Conservation (phyloP, 2,329 filamentous ascomycete species). For the Blumeriella jaapii region DNA sequence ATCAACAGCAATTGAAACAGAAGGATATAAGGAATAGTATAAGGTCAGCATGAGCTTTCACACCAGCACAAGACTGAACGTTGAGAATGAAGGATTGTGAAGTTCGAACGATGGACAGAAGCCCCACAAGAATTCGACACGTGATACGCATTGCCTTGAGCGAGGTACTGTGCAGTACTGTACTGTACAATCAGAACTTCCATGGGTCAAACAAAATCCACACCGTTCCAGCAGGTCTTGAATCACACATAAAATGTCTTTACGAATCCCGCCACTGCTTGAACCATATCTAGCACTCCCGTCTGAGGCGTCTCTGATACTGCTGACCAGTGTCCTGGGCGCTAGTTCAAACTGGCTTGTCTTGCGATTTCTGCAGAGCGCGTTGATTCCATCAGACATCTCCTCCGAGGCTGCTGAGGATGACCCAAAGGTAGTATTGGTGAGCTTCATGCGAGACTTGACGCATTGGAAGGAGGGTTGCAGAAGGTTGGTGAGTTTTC, state of each 20-base stretch:
- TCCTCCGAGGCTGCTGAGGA: constrained; percentile 20
- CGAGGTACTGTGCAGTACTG: not conserved
- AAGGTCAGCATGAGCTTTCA: too few species aligned
- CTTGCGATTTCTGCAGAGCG: constrained; percentile 38
- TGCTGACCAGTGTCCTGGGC: constrained; percentile 58
- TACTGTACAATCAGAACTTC: not conserved
- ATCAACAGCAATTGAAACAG: too few species aligned
- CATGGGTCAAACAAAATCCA: not conserved
- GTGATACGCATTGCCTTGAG: too few species aligned
- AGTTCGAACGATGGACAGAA: too few species aligned
- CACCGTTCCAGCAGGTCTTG: not conserved
- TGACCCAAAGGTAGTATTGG: constrained; percentile 51
- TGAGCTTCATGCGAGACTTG: constrained; percentile 72
- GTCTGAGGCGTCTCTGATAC: constrained; percentile 45
- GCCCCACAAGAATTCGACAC: too few species aligned
- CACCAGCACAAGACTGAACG: too few species aligned
- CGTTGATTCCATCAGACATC: constrained; percentile 20
- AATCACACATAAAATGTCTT: constrained; percentile 17
- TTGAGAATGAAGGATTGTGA: too few species aligned
- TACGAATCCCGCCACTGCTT: constrained; percentile 43
- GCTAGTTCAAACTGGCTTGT: constrained; percentile 56
- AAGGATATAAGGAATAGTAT: too few species aligned
- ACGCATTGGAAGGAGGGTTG: constrained; percentile 68
- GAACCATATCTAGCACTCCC: constrained; percentile 52
- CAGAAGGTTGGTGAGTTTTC: constrained; percentile 47